These are phyloP conservation scores for Aspergillus sp. DNA, from an alignment of 2,329 filamentous ascomycete species.

Conservation along the genomic window DNA sequence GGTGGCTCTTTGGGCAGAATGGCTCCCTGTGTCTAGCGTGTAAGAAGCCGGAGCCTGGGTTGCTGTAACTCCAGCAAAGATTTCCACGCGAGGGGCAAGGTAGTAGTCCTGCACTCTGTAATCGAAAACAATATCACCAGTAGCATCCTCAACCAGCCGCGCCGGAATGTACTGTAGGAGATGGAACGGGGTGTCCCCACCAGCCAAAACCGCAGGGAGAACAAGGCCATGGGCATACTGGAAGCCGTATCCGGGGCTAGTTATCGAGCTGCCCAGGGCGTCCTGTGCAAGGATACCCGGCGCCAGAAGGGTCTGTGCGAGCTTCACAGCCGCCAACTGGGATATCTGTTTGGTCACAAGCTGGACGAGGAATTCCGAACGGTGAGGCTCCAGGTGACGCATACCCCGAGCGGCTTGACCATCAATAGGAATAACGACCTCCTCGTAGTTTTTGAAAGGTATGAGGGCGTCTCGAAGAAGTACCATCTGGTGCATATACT, in stretches of 20 bases:
- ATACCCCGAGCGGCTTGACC: slow-evolving; percentile 13
- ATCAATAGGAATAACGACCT: slow-evolving; percentile 19
- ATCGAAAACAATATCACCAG: slow-evolving; percentile 16
- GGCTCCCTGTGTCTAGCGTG: neutral
- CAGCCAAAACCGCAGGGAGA: slow-evolving; percentile 21
- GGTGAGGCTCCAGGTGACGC: slow-evolving; percentile 12
- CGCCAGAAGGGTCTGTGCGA: slow-evolving; percentile 17
- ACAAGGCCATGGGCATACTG: slow-evolving; percentile 23
- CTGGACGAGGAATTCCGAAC: slow-evolving; percentile 15
- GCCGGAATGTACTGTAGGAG: slow-evolving; percentile 23
- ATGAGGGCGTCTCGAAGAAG: slow-evolving; percentile 21
- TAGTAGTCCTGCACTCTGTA: slow-evolving; percentile 23
- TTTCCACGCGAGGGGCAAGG: slow-evolving; percentile 17
- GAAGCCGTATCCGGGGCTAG: slow-evolving; percentile 20
- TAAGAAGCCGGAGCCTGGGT: neutral
- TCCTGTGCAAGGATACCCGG: neutral
- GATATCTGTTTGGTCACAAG: slow-evolving; percentile 18
- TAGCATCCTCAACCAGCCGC: slow-evolving; percentile 4
- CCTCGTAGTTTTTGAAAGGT: slow-evolving; percentile 22
- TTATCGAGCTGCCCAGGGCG: neutral
- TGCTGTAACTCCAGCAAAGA: slow-evolving; percentile 4
- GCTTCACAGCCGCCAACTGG: slow-evolving; percentile 7
- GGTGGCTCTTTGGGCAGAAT: neutral
- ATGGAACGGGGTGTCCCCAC: slow-evolving; percentile 16
- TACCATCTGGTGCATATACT: slow-evolving; percentile 27